Evolutionary conservation across 495 filamentous ascomycete genomes (phyloP), one percentile per base, ranked within the genome.

Genomic region (Cladorrhinum samala): DNA sequence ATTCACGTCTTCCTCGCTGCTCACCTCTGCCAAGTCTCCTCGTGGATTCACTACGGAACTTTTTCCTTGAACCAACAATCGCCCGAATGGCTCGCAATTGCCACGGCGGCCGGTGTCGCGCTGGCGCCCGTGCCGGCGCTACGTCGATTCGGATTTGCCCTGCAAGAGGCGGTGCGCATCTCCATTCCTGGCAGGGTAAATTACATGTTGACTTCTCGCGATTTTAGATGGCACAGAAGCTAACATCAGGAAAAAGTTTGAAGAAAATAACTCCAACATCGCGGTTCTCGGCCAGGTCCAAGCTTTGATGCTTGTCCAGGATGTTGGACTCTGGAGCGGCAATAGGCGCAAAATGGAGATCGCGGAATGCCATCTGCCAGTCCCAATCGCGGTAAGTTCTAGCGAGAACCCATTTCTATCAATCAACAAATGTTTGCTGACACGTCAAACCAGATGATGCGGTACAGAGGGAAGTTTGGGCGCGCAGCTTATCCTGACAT

Each of bases 311-410:
- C 53, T 86, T 20, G 61, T 70, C 1, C 70, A 84, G 3, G 78
- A 84, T 46, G 69, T 85, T 36, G 80, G 79, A 0, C 68, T 87
- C 8, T 87, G 84, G 84, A 84, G 81, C 47, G 84, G 83, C 2
- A 83, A 82, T 52, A 75, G 79, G 42, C 65, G 84, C n/a, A 82
- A 82, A 57, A 85, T 84, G 57, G 84, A 87, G 60, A 80, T 87
- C 36, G 79, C 83, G 2, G 83, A 86, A 53, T 83, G 81, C 55
- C 79, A 68, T 50, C 69, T 57, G 43, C 21, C 61, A 43, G 18
- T 62, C 60, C 49, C 66, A 41, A 53, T 68, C 56, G 43, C 58
- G 1, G 40, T 65, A 58, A 38, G 58, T 46, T 44, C 8, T 17
- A 17, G 16, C 9, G 16, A 38, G 1, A 57, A 25, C 9, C 18